Conservation (phyloP, 345 rosid species). For the Theobroma cacao region DNA sequence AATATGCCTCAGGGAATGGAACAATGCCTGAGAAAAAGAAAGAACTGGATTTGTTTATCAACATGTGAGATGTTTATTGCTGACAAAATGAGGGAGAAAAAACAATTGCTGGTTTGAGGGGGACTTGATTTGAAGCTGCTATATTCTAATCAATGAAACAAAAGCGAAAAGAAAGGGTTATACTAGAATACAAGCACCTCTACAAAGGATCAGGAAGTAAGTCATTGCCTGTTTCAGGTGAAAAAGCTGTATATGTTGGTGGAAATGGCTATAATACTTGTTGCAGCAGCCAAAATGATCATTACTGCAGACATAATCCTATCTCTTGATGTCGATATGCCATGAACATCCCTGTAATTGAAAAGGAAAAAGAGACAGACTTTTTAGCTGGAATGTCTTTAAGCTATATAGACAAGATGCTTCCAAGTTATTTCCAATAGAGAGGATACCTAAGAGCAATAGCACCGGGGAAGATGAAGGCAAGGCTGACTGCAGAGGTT, state of each 20-base stretch:
- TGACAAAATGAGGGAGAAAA: no score
- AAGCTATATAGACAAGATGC: neutral
- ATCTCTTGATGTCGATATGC: slow-evolving; percentile 38
- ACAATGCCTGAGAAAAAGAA: no score
- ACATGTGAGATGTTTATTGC: neutral
- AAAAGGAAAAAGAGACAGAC: neutral
- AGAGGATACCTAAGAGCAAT: slow-evolving; percentile 59
- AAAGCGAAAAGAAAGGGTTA: neutral
- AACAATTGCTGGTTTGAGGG: no score
- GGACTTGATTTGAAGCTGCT: neutral
- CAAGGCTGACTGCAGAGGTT: slow-evolving; percentile 74
- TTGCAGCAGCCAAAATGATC: slow-evolving; percentile 40
- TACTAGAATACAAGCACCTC: neutral
- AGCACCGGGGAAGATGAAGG: slow-evolving; percentile 85
- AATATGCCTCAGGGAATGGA: no score
- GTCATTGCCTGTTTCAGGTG: neutral
- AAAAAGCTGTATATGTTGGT: slow-evolving; percentile 24
- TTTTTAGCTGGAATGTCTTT: neutral
- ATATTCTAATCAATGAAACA: neutral
- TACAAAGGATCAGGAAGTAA: neutral
- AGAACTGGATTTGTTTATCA: no score
- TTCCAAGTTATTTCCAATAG: neutral
- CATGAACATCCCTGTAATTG: slow-evolving; percentile 40
- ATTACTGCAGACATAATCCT: slow-evolving; percentile 35
- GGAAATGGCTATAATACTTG: slow-evolving; percentile 43